Percentiles rank a stretch among this genome's conserved stretches.
Conservation (phyloP, 176 grass and related monocot species). For the Rhynchospora pubera region DNA sequence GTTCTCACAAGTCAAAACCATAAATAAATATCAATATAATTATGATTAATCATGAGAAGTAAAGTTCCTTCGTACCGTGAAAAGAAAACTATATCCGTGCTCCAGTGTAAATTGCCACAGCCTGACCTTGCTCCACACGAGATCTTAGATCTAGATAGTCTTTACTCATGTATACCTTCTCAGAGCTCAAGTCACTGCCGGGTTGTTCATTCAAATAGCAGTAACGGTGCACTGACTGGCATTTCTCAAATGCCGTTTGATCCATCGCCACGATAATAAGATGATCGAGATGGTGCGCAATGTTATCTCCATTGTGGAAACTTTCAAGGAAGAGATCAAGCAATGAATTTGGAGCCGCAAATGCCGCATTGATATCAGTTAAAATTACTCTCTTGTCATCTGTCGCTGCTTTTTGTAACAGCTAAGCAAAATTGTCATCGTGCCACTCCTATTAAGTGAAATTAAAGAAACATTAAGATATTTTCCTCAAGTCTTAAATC, state of each 20-base stretch:
- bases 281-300: conserved; percentile 34
- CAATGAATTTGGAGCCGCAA: conserved; percentile 44
- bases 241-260: conserved; percentile 39
- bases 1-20: not conserved
- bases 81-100: conserved; percentile 75
- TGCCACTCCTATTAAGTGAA: not conserved
- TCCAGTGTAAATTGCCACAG: conserved; percentile 51
- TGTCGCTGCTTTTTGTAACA: conserved; percentile 27
- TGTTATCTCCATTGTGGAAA: conserved; percentile 61
- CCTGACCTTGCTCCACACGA: conserved; percentile 68
- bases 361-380: conserved; percentile 62
- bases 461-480: not conserved
- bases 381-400: conserved; percentile 71
- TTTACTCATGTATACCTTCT: conserved; percentile 46
- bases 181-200: conserved; percentile 50
- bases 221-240: conserved; percentile 40
- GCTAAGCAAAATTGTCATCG: not conserved
- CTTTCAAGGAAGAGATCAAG: conserved; percentile 77
- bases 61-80: conserved; percentile 32
- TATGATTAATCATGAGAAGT: not conserved
- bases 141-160: conserved; percentile 71
- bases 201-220: conserved; percentile 48
- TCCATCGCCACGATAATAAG: conserved; percentile 78
- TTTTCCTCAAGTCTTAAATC: not conserved
- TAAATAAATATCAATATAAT: not conserved